Conservation (phyloP, 768 basidiomycete species). For the Naganishia vaughanmartiniae region DNA sequence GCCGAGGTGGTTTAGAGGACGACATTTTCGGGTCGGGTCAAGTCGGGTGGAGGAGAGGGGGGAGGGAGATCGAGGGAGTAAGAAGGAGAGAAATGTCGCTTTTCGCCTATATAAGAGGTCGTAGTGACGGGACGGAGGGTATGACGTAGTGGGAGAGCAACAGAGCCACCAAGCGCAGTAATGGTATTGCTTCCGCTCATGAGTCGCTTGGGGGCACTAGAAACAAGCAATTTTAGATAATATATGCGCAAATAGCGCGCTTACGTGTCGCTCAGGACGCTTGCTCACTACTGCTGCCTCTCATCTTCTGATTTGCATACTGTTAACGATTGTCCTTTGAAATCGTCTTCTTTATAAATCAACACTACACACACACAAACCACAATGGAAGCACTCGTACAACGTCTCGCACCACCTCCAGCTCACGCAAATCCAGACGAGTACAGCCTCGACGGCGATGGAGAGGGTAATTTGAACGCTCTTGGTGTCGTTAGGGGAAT, state of each 20-base stretch:
- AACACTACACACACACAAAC: background rate
- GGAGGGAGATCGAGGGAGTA: background rate
- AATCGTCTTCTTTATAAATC: background rate
- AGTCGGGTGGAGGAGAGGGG: background rate
- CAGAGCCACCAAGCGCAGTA: too few relatives aligned
- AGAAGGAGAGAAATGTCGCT: background rate
- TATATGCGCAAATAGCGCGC: background rate
- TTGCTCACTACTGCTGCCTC: too few relatives aligned
- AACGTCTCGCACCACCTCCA: slow-evolving; percentile 18
- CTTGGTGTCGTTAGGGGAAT: slow-evolving; percentile 45
- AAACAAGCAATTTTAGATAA: too few relatives aligned
- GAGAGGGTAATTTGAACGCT: slow-evolving; percentile 44
- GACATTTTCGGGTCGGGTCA: background rate
- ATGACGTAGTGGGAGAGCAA: background rate
- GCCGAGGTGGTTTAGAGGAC: background rate
- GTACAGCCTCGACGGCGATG: slow-evolving; percentile 19
- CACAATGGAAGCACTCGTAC: slow-evolving; percentile 23
- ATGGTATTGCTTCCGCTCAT: background rate
- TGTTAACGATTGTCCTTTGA: background rate
- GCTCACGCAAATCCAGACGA: slow-evolving; percentile 15
- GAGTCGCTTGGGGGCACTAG: too few relatives aligned
- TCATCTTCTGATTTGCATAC: background rate
- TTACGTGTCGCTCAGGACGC: slow-evolving; percentile 9
- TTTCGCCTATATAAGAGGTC: background rate
- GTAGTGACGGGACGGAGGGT: background rate